These are phyloP conservation scores for Thelonectria olida DNA, from an alignment of 2,329 filamentous ascomycete species.

Conservation along the genomic window DNA sequence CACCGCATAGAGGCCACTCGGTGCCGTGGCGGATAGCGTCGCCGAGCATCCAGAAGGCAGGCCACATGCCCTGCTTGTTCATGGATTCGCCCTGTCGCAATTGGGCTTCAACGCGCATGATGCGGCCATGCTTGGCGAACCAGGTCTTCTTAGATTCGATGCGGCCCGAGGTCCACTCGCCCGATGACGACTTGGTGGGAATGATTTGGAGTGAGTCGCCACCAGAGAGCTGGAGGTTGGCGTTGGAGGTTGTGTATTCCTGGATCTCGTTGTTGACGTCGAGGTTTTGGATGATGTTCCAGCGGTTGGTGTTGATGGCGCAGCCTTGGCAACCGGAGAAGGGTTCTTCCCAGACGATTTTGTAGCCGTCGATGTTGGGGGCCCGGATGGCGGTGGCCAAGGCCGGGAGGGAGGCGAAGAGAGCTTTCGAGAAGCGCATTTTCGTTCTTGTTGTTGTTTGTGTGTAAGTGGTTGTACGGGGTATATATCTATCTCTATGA, in stretches of 20 bases:
- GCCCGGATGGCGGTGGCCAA: constrained; percentile 46
- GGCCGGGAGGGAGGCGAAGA: constrained; percentile 34
- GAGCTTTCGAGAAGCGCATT: constrained; percentile 39
- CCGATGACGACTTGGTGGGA: constrained; percentile 50
- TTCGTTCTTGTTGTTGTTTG: constrained; percentile 3
- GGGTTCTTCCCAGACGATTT: constrained; percentile 55
- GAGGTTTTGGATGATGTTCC: constrained; percentile 57
- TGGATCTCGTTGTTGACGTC: constrained; percentile 60
- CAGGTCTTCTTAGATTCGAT: constrained; percentile 59
- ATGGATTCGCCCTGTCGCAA: constrained; percentile 54
- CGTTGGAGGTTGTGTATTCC: constrained; percentile 53
- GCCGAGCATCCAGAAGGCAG: constrained; percentile 63
- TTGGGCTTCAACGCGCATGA: constrained; percentile 54
- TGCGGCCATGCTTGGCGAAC: constrained; percentile 51
- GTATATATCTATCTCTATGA: background rate
- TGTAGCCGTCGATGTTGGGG: constrained; percentile 53
- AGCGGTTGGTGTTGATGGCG: constrained; percentile 49
- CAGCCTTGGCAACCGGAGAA: constrained; percentile 54
- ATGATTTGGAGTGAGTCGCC: constrained; percentile 62
- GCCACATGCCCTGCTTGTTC: constrained; percentile 61
- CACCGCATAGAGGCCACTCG: constrained; percentile 59
- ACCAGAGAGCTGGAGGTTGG: constrained; percentile 61
- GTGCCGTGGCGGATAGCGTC: constrained; percentile 56
- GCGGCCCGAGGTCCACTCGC: constrained; percentile 60
- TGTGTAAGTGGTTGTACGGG: background rate